Evolutionary conservation across 1,284 basidiomycete species (phyloP), one percentile per base, ranked within the genome.

Genomic region (Cerrena zonata): DNA sequence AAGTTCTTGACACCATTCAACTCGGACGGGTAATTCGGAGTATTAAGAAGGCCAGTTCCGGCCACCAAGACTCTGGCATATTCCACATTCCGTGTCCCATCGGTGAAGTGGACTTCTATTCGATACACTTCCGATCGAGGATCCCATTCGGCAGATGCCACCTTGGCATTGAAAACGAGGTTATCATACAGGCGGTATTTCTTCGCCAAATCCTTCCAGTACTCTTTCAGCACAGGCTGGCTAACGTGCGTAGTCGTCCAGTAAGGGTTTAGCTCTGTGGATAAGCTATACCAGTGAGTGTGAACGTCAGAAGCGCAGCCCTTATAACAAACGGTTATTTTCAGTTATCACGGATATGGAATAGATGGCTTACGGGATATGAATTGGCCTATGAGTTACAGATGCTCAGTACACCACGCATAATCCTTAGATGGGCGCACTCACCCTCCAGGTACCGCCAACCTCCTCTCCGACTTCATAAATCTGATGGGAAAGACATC

Each of bases 81-180:
- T 12, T 53, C 55, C 11, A 47, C 53, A 1, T 39, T 53, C n/a
- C 42, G 54, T 39, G 59, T 55, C 7, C 64, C 63, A 1, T 68
- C 66, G 1, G 61, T 45, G 38, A 72, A 62, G 39, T 68, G 57
- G 2, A 69, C 61, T 2, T 52, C 55, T 45, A 78, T 58, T 13
- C 61, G 53, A 49, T 73, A 79, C 1, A 53, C 7, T 25, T 73
- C 64, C 2, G 55, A 48, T 0, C 47, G 44, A 3, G 52, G 49
- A 53, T 74, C 65, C 78, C 78, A 80, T 13, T 64, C 59, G 0
- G 71, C 74, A 1, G 58, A 61, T 18, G 61, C 50, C 7, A 78
- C 73, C 11, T 61, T 51, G 1, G 64, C 67, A 51, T 73, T 62
- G 61, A 65, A 65, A 1, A 52, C 50, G 25, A 60, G 55, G 50